Conservation (phyloP, 352 stramenopile genomes). For the Pythium aphanidermatum region DNA sequence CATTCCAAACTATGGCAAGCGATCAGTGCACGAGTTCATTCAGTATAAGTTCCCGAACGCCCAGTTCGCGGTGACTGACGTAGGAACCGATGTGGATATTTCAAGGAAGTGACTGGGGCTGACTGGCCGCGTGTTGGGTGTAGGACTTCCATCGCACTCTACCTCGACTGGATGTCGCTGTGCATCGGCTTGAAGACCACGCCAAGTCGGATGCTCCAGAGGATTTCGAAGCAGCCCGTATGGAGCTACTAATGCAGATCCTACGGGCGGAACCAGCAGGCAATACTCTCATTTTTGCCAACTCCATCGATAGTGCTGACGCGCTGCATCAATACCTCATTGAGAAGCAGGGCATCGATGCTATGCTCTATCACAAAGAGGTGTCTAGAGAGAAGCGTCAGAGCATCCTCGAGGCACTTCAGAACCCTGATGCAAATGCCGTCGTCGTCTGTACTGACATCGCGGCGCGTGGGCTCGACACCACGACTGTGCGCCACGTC, state of each 20-base stretch:
- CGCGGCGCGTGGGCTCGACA: slow-evolving; percentile 64
- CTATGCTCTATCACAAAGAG: slow-evolving; percentile 57
- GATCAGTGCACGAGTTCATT: slow-evolving; percentile 62
- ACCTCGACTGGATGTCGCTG: slow-evolving; percentile 34
- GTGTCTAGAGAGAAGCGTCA: slow-evolving; percentile 45
- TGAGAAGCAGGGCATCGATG: slow-evolving; percentile 1
- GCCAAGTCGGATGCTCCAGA: no score
- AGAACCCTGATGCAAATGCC: slow-evolving; percentile 24
- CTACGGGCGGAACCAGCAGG: slow-evolving; percentile 17
- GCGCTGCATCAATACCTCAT: slow-evolving; percentile 47
- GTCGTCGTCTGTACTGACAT: slow-evolving; percentile 77
- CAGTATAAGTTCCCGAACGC: slow-evolving; percentile 69
- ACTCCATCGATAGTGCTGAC: slow-evolving; percentile 67
- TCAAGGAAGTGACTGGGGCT: no score
- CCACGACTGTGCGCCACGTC: slow-evolving; percentile 61
- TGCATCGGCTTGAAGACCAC: slow-evolving; percentile 39
- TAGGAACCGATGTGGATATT: slow-evolving; percentile 17
- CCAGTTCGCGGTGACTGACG: slow-evolving; percentile 57
- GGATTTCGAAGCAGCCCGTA: slow-evolving; percentile 12
- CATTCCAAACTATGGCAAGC: slow-evolving; percentile 74
- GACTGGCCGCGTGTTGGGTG: neutral
- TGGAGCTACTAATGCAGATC: slow-evolving; percentile 45
- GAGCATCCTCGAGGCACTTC: slow-evolving; percentile 33
- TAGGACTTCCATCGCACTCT: slow-evolving; percentile 72
- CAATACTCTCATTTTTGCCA: slow-evolving; percentile 68